Evolutionary conservation across 257 asterid genomes (phyloP).

Genomic region (Anisodus acutangulus): DNA sequence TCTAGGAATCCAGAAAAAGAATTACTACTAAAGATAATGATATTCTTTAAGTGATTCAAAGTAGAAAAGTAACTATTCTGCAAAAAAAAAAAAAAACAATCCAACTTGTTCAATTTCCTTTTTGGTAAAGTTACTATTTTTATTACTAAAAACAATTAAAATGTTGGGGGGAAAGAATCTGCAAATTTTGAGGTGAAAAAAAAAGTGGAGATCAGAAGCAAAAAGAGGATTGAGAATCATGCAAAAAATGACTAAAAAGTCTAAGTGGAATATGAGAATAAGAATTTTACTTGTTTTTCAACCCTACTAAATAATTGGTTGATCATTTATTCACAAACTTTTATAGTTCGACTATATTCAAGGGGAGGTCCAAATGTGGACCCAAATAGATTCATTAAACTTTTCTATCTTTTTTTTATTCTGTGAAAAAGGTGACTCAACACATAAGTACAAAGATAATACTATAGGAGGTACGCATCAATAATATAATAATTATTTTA

Average conservation of each 20-base stretch:
- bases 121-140: not conserved
- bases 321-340: not conserved
- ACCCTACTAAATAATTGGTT: not conserved
- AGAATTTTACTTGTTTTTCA: not conserved
- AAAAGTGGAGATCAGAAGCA: not conserved
- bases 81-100: not conserved
- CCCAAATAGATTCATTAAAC: constrained; percentile 13
- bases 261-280: not conserved
- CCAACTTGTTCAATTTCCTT: not conserved
- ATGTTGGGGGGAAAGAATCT: not conserved
- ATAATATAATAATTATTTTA: no score
- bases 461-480: no score
- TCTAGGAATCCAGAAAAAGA: not conserved
- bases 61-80: not conserved
- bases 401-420: not conserved
- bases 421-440: not conserved
- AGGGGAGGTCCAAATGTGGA: not conserved
- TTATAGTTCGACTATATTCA: not conserved
- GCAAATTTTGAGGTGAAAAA: not conserved
- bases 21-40: not conserved
- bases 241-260: not conserved
- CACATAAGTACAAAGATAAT: not conserved
- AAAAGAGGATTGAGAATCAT: not conserved
- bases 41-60: not conserved
- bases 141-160: not conserved